Evolutionary conservation across 2,329 filamentous ascomycete genomes (phyloP).

Genomic region (Scedosporium aurantiacum): DNA sequence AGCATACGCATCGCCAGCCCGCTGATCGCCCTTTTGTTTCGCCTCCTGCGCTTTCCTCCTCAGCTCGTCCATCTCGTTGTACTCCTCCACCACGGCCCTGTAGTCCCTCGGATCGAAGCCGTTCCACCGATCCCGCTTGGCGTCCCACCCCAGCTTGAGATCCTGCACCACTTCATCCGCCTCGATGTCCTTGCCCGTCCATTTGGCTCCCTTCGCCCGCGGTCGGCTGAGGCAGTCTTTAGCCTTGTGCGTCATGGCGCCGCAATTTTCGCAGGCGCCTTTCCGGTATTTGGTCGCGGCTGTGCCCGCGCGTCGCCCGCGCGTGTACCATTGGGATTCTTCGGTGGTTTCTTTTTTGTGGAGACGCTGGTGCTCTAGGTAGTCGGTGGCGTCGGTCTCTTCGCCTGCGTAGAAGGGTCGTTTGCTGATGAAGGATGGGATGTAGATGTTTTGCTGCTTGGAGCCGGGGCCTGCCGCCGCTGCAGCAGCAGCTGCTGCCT

Average conservation of each 20-base stretch:
- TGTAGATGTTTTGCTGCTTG: conserved; percentile 97
- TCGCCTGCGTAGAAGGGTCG: conserved; percentile 89
- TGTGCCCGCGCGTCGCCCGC: conserved; percentile 71
- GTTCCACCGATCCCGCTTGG: conserved; percentile 95
- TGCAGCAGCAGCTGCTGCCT: not conserved
- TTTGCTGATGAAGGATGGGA: conserved; percentile 94
- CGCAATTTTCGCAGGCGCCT: conserved; percentile 97
- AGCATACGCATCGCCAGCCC: conserved; percentile 67
- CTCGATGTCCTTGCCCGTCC: conserved; percentile 86
- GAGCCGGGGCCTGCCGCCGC: conserved; percentile 23
- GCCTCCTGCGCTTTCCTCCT: conserved; percentile 42
- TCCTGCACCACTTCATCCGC: conserved; percentile 83
- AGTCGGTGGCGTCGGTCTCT: conserved; percentile 69
- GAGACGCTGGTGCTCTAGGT: conserved; percentile 90
- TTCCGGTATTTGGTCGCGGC: conserved; percentile 96
- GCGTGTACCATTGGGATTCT: conserved; percentile 84
- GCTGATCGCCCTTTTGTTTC: conserved; percentile 32
- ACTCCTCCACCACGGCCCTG: conserved; percentile 75
- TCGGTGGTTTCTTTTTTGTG: conserved; percentile 42
- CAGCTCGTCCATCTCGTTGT: conserved; percentile 73
- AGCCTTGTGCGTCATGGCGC: conserved; percentile 89
- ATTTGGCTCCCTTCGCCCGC: conserved; percentile 79
- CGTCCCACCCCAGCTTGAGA: conserved; percentile 86
- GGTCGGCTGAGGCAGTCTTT: conserved; percentile 89
- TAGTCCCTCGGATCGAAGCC: conserved; percentile 92